Conservation (phyloP, 495 filamentous ascomycete genomes). For the Hypomontagnella monticulosa region DNA sequence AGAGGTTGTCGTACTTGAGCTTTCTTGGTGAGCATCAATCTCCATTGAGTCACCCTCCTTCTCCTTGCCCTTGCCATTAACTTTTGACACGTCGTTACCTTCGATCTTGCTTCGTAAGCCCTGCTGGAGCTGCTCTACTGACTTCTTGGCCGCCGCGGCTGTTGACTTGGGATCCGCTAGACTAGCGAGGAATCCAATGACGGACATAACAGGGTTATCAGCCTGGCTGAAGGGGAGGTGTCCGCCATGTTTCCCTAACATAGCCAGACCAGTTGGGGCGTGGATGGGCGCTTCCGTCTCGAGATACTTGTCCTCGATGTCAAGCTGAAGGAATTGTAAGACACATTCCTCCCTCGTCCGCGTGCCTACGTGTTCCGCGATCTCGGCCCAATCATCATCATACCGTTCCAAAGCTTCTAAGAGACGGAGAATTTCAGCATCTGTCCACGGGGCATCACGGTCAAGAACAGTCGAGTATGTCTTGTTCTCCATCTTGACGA, state of each 20-base stretch:
- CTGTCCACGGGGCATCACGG: conserved; percentile 86
- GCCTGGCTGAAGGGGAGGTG: conserved; percentile 85
- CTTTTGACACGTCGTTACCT: conserved; percentile 64
- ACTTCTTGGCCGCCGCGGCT: conserved; percentile 85
- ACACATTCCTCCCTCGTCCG: conserved; percentile 97
- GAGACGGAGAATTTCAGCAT: conserved; percentile 83
- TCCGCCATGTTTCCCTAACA: conserved; percentile 70
- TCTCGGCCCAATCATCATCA: conserved; percentile 94
- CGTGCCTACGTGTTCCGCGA: conserved; percentile 89
- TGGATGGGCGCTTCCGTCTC: conserved; percentile 74
- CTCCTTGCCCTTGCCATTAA: conserved; percentile 62
- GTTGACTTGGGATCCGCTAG: conserved; percentile 88
- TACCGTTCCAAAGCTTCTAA: conserved; percentile 90
- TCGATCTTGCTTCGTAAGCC: conserved; percentile 78
- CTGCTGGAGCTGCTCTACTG: conserved; percentile 83
- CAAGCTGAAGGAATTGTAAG: conserved; percentile 90
- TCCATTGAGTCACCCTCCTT: conserved; percentile 68
- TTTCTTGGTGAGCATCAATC: conserved; percentile 58
- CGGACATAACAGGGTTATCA: conserved; percentile 95
- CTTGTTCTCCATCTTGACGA: conserved; percentile 88
- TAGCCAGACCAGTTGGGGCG: conserved; percentile 66
- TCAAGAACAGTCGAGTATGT: conserved; percentile 77
- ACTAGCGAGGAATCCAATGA: conserved; percentile 89
- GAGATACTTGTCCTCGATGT: conserved; percentile 89
- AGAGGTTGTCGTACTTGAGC: conserved; percentile 57